phyloP scores from a whole-genome alignment of 257 asterid genomes.

The Scutellaria barbata region DNA sequence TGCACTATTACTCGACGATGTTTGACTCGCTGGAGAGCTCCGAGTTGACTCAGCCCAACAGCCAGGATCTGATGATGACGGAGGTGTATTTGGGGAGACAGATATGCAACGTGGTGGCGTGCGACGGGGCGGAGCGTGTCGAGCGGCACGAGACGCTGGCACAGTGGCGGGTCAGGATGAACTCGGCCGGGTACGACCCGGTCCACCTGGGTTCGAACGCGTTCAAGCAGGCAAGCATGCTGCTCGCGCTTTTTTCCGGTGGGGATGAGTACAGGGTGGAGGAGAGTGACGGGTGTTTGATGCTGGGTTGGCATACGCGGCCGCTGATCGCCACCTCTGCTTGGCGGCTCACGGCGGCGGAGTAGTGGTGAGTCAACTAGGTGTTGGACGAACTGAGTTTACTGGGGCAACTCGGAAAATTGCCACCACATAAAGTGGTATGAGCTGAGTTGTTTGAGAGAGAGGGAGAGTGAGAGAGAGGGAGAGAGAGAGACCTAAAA shows the following conservation, averaged over 20 bases:
- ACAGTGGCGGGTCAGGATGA: slow-evolving; percentile 77
- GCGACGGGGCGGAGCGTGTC: slow-evolving; percentile 75
- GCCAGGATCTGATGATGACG: slow-evolving; percentile 73
- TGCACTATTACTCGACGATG: slow-evolving; percentile 88
- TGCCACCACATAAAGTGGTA: slow-evolving; percentile 33
- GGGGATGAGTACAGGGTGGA: slow-evolving; percentile 86
- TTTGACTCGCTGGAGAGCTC: slow-evolving; percentile 86
- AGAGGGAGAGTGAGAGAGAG: slow-evolving; percentile 27
- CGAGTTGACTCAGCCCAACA: slow-evolving; percentile 51
- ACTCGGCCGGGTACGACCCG: slow-evolving; percentile 64
- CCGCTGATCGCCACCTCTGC: slow-evolving; percentile 90
- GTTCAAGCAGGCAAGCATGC: slow-evolving; percentile 84
- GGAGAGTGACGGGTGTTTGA: slow-evolving; percentile 78
- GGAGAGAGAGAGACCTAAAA: slow-evolving; percentile 48
- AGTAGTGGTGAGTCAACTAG: slow-evolving; percentile 36
- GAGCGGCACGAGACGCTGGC: slow-evolving; percentile 82
- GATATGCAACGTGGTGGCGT: slow-evolving; percentile 89
- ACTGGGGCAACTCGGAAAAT: slow-evolving; percentile 36
- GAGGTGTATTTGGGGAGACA: slow-evolving; percentile 79
- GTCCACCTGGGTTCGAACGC: slow-evolving; percentile 85
- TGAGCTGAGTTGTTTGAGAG: slow-evolving; percentile 41
- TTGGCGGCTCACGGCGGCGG: slow-evolving; percentile 58
- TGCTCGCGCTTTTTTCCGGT: slow-evolving; percentile 73
- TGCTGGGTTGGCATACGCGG: slow-evolving; percentile 90
- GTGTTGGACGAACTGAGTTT: slow-evolving; percentile 21